phyloP scores from a whole-genome alignment of 2,329 filamentous ascomycete species.

The Penicillium decumbens region DNA sequence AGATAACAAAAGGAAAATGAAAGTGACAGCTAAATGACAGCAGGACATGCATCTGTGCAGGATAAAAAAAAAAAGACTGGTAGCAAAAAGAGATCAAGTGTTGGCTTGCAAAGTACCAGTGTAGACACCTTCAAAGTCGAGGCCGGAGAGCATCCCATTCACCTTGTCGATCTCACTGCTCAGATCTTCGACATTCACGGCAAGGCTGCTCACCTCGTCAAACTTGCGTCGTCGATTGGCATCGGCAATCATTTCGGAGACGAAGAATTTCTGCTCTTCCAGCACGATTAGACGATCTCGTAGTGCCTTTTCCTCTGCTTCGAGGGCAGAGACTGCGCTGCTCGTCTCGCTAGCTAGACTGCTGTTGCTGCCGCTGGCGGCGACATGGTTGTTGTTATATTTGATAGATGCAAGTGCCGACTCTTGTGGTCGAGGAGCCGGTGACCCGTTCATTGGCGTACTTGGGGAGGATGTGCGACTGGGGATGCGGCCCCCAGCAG shows the following conservation, averaged over 20 bases:
- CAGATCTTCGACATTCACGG: slow-evolving; percentile 75
- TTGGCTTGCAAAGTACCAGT: slow-evolving; percentile 22
- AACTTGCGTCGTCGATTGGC: slow-evolving; percentile 73
- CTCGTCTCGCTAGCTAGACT: slow-evolving; percentile 53
- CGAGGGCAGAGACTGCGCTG: slow-evolving; percentile 61
- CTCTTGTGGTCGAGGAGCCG: slow-evolving; percentile 30
- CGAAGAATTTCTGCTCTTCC: slow-evolving; percentile 87
- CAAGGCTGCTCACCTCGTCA: slow-evolving; percentile 77
- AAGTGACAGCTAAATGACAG: slow-evolving; percentile 2
- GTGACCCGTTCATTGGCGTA: slow-evolving; percentile 22
- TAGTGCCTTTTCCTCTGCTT: slow-evolving; percentile 77
- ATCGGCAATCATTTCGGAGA: slow-evolving; percentile 75
- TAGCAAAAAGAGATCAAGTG: slow-evolving; percentile 5
- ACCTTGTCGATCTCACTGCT: slow-evolving; percentile 69
- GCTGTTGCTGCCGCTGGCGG: slow-evolving; percentile 46
- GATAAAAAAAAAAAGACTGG: slow-evolving; percentile 3
- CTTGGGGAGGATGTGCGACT: slow-evolving; percentile 24
- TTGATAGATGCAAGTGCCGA: slow-evolving; percentile 57
- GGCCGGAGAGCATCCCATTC: slow-evolving; percentile 58
- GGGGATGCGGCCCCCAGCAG: slow-evolving; percentile 41
- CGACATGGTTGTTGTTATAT: slow-evolving; percentile 47
- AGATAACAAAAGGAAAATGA: slow-evolving; percentile 1
- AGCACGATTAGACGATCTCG: slow-evolving; percentile 76
- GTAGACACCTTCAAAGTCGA: slow-evolving; percentile 60
- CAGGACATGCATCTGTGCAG: slow-evolving; percentile 8